These are phyloP conservation scores for Gleditsia sinensis DNA, from an alignment of 306 rosid genomes.

Conservation along the genomic window DNA sequence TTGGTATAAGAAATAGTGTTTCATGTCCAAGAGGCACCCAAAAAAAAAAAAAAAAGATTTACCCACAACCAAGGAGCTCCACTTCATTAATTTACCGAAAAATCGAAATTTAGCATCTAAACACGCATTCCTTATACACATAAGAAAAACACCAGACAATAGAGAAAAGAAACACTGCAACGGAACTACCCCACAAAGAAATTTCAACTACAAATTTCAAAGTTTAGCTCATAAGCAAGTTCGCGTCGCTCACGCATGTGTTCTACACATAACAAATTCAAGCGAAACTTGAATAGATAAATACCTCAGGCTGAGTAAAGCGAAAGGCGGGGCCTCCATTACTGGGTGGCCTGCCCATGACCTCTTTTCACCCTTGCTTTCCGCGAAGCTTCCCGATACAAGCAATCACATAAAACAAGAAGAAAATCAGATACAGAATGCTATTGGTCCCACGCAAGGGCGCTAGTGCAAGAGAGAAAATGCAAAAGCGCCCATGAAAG, in stretches of 20 bases:
- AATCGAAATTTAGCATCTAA: neutral
- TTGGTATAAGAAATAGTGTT: neutral
- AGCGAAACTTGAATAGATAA: slow-evolving; percentile 1
- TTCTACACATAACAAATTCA: neutral
- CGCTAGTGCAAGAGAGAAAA: neutral
- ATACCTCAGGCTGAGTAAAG: slow-evolving; percentile 78
- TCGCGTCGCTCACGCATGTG: neutral
- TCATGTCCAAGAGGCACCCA: neutral
- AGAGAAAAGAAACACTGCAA: neutral
- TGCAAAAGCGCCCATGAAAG: neutral
- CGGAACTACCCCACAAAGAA: neutral
- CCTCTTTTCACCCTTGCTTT: neutral
- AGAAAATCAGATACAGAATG: neutral
- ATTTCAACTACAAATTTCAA: neutral
- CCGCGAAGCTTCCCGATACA: neutral
- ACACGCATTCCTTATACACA: neutral
- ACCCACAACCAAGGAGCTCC: neutral
- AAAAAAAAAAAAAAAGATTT: neutral
- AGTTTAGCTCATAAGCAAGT: neutral
- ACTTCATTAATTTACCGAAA: neutral
- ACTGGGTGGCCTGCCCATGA: slow-evolving; percentile 96
- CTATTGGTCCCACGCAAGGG: neutral
- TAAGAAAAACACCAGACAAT: neutral
- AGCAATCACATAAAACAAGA: neutral
- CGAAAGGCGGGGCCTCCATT: slow-evolving; percentile 99